phyloP scores from a whole-genome alignment of 2,329 filamentous ascomycete genomes.

The Alternaria tenuissima region DNA sequence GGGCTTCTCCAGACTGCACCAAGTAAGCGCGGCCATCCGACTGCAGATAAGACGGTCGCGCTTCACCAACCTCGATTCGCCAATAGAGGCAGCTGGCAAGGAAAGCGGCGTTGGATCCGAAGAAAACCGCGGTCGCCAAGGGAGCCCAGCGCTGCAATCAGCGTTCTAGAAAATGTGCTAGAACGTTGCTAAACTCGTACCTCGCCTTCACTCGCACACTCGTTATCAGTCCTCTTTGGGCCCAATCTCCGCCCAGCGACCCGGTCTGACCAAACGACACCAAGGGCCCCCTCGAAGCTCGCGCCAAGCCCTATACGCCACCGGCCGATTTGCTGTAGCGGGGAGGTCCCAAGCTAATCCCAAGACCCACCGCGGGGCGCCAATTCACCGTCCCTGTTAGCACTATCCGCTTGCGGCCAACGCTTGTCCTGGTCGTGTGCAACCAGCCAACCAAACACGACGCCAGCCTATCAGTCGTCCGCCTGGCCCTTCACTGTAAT shows the following conservation, averaged over 20 bases:
- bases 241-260: constrained; percentile 27
- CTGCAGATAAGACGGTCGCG: constrained; percentile 23
- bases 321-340: constrained; percentile 58
- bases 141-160: constrained; percentile 3
- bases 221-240: constrained; percentile 30
- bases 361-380: constrained; percentile 24
- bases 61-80: constrained; percentile 9
- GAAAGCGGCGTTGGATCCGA: constrained; percentile 21
- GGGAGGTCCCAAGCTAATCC: constrained; percentile 32
- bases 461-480: constrained; percentile 28
- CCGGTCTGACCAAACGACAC: constrained; percentile 12
- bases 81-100: constrained; percentile 38
- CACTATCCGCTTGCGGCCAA: constrained; percentile 15
- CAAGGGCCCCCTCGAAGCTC: constrained; percentile 3
- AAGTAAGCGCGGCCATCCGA: constrained; percentile 14
- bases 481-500: constrained; percentile 19
- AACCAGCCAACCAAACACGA: constrained; percentile 22
- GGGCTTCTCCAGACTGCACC: constrained; percentile 20
- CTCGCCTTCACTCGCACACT: background rate
- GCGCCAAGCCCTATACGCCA: constrained; percentile 58
- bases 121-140: constrained; percentile 24
- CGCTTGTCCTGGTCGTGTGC: constrained; percentile 31
- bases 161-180: constrained; percentile 36
- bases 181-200: constrained; percentile 14
- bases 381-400: constrained; percentile 24